Percentiles rank a stretch among this genome's conserved stretches.
phyloP scores from a whole-genome alignment of 2,329 filamentous ascomycete species.

The Fusarium duplospermum region DNA sequence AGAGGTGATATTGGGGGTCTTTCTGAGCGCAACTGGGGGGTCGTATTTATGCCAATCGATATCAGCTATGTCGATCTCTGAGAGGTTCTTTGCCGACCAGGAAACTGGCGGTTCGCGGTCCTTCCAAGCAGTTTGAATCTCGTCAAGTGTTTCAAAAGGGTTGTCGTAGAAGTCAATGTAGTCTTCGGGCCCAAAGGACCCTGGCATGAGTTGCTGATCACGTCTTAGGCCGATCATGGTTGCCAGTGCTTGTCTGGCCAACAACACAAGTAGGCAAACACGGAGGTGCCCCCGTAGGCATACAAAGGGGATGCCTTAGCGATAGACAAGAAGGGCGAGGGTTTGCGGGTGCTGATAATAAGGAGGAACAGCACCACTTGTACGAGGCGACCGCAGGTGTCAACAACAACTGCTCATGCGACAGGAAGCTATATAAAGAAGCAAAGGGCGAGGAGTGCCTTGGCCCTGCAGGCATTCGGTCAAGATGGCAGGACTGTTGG shows the following conservation, averaged over 20 bases:
- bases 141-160: constrained; percentile 42
- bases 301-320: neutral
- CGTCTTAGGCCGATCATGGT: constrained; percentile 23
- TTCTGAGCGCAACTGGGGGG: constrained; percentile 57
- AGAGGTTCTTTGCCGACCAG: constrained; percentile 39
- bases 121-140: constrained; percentile 40
- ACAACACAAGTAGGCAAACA: neutral
- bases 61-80: constrained; percentile 41
- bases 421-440: constrained; percentile 21
- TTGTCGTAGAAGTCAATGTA: constrained; percentile 47
- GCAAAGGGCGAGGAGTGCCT: neutral
- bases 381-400: neutral
- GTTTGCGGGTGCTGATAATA: neutral
- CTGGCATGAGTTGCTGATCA: constrained; percentile 42
- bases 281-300: constrained; percentile 2
- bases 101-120: constrained; percentile 29
- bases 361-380: neutral
- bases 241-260: neutral
- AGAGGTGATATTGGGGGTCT: constrained; percentile 52
- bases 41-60: constrained; percentile 61
- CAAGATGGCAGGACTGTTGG: neutral
- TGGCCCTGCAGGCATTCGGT: constrained; percentile 6
- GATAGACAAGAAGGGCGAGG: neutral
- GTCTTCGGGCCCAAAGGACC: constrained; percentile 47
- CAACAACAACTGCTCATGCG: constrained; percentile 13